Evolutionary conservation across 2,329 filamentous ascomycete species (phyloP), one percentile per base, ranked within the genome.

Genomic region (Chrysosporium queenslandicum): DNA sequence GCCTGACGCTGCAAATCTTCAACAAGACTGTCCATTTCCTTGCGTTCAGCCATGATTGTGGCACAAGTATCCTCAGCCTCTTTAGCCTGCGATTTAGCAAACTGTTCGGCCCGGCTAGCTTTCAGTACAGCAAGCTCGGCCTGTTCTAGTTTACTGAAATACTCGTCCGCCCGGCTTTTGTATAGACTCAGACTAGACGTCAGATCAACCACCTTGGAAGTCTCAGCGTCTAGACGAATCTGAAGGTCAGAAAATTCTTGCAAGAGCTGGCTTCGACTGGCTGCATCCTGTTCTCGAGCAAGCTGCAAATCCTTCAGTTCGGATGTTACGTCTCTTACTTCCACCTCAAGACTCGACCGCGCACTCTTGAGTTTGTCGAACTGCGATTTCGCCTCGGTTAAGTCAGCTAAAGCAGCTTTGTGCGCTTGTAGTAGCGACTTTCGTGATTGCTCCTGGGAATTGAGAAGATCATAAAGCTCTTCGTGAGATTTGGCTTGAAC

Each of bases 111-210:
- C 21, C 91, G 81, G 55, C 80, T 85, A 14, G 91, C 91, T 68
- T 96, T 96, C 58, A 98, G 79, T 16, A 97, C 90, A 0, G 90
- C 83, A 59, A 97, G 94, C 68, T 98, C 91, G 14, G 92, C 92
- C 65, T 97, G 91, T 68, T 98, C 91, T 18, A 98, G 80, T 70
- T 95, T 96, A 74, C 82, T 86, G 71, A 96, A 98, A 69, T 98
- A 97, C 66, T 97, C 91, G 64, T 97, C 89, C 3, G 91, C 86
- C 40, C 91, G 83, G 57, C 81, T 82, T 77, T 94, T 96, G 76
- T 97, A 98, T 56, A 96, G 73, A 55, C 82, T 83, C 39, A 97
- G 77, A 66, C 86, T 94, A 2, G 88, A 85, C 6, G 81, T 82
- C 41, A 95, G 82, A 66, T 98, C 91, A 25, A 83, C 80, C 25